Conservation (phyloP, 768 basidiomycete genomes). For the Boletus pseudopeckii region DNA sequence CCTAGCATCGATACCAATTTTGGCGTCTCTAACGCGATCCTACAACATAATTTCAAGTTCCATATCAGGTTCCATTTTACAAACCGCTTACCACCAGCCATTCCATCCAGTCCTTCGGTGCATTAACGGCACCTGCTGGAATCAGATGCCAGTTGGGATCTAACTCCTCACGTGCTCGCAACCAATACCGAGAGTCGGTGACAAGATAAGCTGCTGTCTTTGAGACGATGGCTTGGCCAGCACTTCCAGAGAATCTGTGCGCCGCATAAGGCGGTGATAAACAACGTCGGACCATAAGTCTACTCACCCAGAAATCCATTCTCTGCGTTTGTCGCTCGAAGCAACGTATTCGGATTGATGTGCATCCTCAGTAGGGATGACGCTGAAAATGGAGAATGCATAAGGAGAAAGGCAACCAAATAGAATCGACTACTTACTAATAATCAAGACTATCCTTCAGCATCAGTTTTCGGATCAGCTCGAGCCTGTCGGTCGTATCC, state of each 20-base stretch:
- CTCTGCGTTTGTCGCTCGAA: slow-evolving; percentile 67
- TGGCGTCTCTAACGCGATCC: slow-evolving; percentile 41
- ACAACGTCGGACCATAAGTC: slow-evolving; percentile 27
- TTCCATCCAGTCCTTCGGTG: slow-evolving; percentile 73
- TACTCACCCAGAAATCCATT: slow-evolving; percentile 75
- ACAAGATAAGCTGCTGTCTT: slow-evolving; percentile 66
- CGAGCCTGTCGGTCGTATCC: slow-evolving; percentile 59
- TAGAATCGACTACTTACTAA: slow-evolving; percentile 51
- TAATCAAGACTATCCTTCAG: slow-evolving; percentile 64
- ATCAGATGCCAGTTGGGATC: slow-evolving; percentile 75
- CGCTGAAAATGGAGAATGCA: slow-evolving; percentile 37
- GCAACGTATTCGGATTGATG: slow-evolving; percentile 84
- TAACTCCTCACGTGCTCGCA: slow-evolving; percentile 67
- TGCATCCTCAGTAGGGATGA: slow-evolving; percentile 77
- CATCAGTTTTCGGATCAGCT: slow-evolving; percentile 65
- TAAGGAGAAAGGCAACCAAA: slow-evolving; percentile 4
- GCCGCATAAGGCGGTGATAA: slow-evolving; percentile 11
- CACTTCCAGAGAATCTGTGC: slow-evolving; percentile 57
- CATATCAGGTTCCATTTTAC: not conserved
- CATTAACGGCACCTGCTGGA: slow-evolving; percentile 48
- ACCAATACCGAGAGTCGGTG: slow-evolving; percentile 81
- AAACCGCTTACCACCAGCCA: slow-evolving; percentile 58
- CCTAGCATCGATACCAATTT: slow-evolving; percentile 82
- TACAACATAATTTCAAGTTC: slow-evolving; percentile 14
- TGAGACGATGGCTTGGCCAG: slow-evolving; percentile 71